These are phyloP conservation scores for Beauveria medogensis DNA, from an alignment of 2,329 filamentous ascomycete genomes.

Conservation along the genomic window DNA sequence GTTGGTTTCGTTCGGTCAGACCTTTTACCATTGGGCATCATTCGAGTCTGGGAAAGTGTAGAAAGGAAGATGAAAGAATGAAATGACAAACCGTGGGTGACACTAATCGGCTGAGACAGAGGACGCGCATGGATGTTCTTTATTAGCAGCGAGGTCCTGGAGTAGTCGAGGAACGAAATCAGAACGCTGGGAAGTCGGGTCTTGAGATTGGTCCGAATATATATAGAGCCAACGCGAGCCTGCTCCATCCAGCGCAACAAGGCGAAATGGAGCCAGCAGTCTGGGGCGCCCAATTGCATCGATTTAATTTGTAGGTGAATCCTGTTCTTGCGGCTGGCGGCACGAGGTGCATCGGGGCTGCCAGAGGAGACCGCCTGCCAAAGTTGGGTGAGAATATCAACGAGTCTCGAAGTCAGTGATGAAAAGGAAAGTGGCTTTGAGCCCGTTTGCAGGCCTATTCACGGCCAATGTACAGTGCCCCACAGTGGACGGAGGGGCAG, in stretches of 20 bases:
- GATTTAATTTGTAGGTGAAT: background rate
- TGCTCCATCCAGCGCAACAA: background rate
- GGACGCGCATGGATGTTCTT: background rate
- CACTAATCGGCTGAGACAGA: background rate
- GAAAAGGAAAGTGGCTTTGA: background rate
- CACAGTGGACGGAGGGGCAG: background rate
- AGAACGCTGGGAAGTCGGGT: background rate
- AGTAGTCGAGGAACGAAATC: background rate
- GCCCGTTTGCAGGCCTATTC: background rate
- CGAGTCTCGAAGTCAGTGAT: too few species aligned
- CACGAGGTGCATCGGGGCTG: background rate
- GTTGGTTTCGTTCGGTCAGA: conserved; percentile 44
- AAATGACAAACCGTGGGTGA: background rate
- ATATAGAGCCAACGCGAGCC: background rate
- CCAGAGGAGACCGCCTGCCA: conserved; percentile 10
- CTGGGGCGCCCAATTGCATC: background rate
- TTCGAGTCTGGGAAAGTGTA: conserved; percentile 19
- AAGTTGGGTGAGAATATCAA: background rate
- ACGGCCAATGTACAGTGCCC: background rate
- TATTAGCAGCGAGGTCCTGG: background rate
- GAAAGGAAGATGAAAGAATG: background rate
- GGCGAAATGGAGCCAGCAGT: background rate
- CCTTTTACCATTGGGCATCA: conserved; percentile 61
- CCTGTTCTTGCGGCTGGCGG: background rate
- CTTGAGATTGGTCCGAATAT: background rate